Base-by-base conservation (phyloP, 257 asterid species). In the Echium plantagineum region DNA sequence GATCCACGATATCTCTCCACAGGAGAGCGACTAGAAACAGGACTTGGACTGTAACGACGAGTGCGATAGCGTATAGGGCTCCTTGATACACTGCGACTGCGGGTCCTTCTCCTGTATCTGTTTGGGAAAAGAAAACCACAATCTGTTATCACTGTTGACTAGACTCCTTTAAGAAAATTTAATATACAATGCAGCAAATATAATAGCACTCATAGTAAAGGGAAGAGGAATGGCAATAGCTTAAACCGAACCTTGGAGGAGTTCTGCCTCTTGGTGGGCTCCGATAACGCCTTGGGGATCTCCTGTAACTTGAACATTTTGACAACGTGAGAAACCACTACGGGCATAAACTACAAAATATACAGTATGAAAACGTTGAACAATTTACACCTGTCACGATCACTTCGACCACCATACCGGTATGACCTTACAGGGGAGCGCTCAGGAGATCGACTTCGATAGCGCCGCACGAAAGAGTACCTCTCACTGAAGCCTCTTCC, bases 401-500 rank as follows among this genome's bases (percentile, higher is more conserved):
- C 94, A 62, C 53, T 67, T 69, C 89, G 80, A 59, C 80, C 88
- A 38, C 94, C 95, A 74, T 81, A 87, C 12, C 94, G 94, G 61
- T 81, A 76, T 21, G 94, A 73, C 74, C 98, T 79, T 28, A 85
- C 69, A 35, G 98, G 94, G 24, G 97, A 86, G 31, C 91, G 85
- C 64, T 81, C 88, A 4, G 96, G 94, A 58, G 96, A 82, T 56
- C 94, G 96, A 57, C 98, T 91, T 71, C 95, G 70, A 68, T 85
- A 91, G 58, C 94, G 85, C 20, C 95, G 80, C 1, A 81, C 96
- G 55, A 68, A 91, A 6, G 96, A 78, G 74, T 68, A 91, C 7
- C 88, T 83, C 55, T 91, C 98, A 69, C 96, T 91, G 58, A 91
- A 91, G 17, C 98, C 98, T 76, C 98, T 79, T 24, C 98, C 98